Conservation (phyloP, 1,284 basidiomycete genomes). For the Boletus semigastroideus region DNA sequence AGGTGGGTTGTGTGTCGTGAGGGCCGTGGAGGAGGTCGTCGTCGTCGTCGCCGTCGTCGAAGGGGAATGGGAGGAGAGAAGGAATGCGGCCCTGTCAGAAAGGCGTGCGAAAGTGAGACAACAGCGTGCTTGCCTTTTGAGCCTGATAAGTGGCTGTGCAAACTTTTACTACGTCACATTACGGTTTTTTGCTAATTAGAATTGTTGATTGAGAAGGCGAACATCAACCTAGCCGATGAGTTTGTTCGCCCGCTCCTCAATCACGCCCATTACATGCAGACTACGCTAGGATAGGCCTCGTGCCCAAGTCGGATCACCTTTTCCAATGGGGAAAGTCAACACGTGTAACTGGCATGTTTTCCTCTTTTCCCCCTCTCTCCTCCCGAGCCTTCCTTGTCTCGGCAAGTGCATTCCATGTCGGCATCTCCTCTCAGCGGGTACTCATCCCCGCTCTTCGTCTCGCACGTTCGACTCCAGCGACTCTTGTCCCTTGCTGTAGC, state of each 20-base stretch:
- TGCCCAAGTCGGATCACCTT: constrained; percentile 22
- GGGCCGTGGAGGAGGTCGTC: constrained; percentile 15
- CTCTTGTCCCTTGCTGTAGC: neutral
- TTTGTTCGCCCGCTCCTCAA: constrained; percentile 15
- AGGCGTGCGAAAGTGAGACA: constrained; percentile 30
- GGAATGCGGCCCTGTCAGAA: constrained; percentile 20
- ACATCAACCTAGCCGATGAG: constrained; percentile 3
- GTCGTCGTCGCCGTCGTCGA: constrained; percentile 21
- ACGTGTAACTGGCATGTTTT: constrained; percentile 27
- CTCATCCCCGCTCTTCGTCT: constrained; percentile 12
- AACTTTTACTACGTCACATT: neutral
- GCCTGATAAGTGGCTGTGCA: constrained; percentile 30
- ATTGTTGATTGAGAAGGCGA: neutral
- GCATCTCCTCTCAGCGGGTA: constrained; percentile 9
- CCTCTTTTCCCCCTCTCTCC: constrained; percentile 19
- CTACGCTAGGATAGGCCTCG: constrained; percentile 17
- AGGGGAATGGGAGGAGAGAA: constrained; percentile 13
- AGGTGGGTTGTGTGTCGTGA: constrained; percentile 10
- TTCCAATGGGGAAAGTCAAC: constrained; percentile 23
- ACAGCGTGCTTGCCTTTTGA: constrained; percentile 32
- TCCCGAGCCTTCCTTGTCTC: constrained; percentile 8
- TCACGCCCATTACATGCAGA: constrained; percentile 20
- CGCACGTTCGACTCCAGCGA: constrained; percentile 7
- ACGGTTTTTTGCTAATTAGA: neutral
- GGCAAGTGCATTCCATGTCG: constrained; percentile 10